These are phyloP conservation scores for Rhodotorula sp. DNA, from an alignment of 1,284 basidiomycete species.

Conservation along the genomic window DNA sequence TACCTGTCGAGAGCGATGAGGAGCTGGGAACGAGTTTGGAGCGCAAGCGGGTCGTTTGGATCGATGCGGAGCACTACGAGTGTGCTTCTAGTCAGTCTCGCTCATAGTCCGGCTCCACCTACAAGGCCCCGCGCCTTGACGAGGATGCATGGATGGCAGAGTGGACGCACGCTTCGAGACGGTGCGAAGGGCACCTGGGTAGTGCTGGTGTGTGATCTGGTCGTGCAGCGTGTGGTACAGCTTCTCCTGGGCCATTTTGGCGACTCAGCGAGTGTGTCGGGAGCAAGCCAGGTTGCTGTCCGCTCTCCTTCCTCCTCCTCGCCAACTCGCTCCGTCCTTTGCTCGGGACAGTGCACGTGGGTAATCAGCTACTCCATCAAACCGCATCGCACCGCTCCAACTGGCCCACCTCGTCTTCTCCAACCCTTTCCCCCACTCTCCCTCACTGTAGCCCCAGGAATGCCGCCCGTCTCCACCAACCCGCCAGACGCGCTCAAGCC, in stretches of 20 bases:
- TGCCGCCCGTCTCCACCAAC: constrained; percentile 4
- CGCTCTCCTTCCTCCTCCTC: not conserved
- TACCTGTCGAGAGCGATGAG: constrained; percentile 42
- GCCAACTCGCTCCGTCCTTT: not conserved
- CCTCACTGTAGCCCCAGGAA: not conserved
- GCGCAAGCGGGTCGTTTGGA: constrained; percentile 31
- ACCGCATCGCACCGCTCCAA: too few species aligned
- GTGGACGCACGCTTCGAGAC: constrained; percentile 18
- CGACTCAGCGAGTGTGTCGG: not conserved
- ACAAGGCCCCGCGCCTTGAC: too few species aligned
- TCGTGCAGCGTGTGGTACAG: constrained; percentile 34
- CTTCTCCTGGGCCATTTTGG: not conserved
- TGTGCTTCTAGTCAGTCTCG: too few species aligned
- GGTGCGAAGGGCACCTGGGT: constrained; percentile 27
- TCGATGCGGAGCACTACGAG: constrained; percentile 38
- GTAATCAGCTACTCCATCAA: too few species aligned
- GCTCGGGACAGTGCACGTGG: too few species aligned
- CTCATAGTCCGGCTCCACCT: too few species aligned
- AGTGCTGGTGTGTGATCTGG: constrained; percentile 20
- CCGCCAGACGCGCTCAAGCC: not conserved
- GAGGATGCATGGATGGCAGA: not conserved
- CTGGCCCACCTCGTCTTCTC: not conserved
- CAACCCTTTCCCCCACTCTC: not conserved
- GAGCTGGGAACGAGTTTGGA: constrained; percentile 37
- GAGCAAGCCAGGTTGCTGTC: not conserved